A percentile compares a stretch with the other conserved stretches of the same genome.
phyloP scores from a whole-genome alignment of 78 protist genomes.

The Dictyostelium discoideum region dicty_2.7 NC_007090.3:5258001-5258500 shows the following conservation, averaged over 20 bases:
- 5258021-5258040: no score
- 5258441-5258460: conserved; percentile 73
- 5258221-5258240: no score
- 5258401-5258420: conserved; percentile 42
- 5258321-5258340: neutral
- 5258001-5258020: no score
- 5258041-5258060: neutral
- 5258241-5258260: neutral
- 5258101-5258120: neutral
- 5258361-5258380: conserved; percentile 50
- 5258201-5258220: no score
- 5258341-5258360: conserved; percentile 66
- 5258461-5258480: conserved; percentile 76
- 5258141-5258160: neutral
- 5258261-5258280: neutral
- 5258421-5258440: conserved; percentile 67
- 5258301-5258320: neutral
- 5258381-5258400: neutral
- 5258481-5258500: conserved; percentile 80
- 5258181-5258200: no score
- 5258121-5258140: no score
- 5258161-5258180: neutral
- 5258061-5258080: no score
- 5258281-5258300: conserved; percentile 70
- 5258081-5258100: no score